Evolutionary conservation across 805 yeast species (phyloP).

Genomic region (Peterozyma xylosa): DNA sequence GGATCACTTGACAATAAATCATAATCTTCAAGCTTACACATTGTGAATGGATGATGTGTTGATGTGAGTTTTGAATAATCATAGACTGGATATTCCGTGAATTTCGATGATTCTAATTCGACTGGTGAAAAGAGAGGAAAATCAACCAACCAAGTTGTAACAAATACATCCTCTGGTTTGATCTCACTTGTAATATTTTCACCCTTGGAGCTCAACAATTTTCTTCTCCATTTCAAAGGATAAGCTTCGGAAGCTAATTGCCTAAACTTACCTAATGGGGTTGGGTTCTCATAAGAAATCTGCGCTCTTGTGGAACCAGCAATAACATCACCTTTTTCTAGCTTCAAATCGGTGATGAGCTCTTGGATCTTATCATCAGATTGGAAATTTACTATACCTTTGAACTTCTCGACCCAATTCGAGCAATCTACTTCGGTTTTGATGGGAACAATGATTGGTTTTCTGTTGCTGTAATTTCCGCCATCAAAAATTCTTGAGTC

Average conservation of each 20-base stretch:
- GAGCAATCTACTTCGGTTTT: constrained; percentile 27
- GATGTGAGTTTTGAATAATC: constrained; percentile 42
- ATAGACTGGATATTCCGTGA: constrained; percentile 53
- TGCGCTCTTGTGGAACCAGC: constrained; percentile 72
- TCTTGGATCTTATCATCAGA: constrained; percentile 14
- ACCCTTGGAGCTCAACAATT: constrained; percentile 11
- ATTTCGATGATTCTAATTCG: constrained; percentile 25
- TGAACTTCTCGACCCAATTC: constrained; percentile 35
- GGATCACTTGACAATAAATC: constrained; percentile 47
- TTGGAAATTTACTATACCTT: constrained; percentile 20
- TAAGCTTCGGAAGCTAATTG: constrained; percentile 57
- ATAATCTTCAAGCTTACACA: constrained; percentile 72
- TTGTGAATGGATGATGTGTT: constrained; percentile 97
- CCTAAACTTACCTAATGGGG: constrained; percentile 84
- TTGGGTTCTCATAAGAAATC: constrained; percentile 82
- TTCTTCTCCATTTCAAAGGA: constrained; percentile 45
- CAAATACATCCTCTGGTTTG: constrained; percentile 31
- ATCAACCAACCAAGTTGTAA: constrained; percentile 81
- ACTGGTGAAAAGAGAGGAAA: constrained; percentile 87
- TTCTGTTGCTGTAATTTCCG: constrained; percentile 43
- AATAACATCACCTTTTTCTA: constrained; percentile 64
- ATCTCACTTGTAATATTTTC: constrained; percentile 15
- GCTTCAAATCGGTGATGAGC: constrained; percentile 26
- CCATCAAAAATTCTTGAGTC: constrained; percentile 32
- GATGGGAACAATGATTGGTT: constrained; percentile 51